phyloP scores from a whole-genome alignment of 169 alveolate genomes.

The Amoebophrya sp. region DNA sequence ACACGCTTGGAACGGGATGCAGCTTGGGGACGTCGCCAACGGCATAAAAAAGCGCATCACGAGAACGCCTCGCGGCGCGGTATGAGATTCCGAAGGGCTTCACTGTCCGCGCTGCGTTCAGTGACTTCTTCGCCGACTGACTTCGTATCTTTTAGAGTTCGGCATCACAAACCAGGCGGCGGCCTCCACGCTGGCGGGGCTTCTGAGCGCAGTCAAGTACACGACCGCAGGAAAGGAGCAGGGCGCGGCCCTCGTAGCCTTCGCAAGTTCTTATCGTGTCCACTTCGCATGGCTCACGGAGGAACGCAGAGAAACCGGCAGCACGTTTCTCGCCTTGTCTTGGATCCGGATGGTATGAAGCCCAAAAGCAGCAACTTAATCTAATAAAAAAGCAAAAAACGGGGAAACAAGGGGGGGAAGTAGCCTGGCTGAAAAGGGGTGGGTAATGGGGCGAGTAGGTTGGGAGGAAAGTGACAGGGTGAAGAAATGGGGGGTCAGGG shows the following conservation, averaged over 20 bases:
- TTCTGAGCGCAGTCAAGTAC: background rate
- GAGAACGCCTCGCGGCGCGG: background rate
- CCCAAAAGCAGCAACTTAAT: background rate
- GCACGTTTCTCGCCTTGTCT: background rate
- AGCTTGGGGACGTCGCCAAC: background rate
- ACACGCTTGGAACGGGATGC: background rate
- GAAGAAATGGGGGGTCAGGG: too few relatives aligned
- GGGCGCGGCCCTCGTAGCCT: background rate
- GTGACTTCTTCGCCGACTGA: background rate
- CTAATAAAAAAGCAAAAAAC: background rate
- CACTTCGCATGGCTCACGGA: background rate
- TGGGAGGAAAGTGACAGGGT: too few relatives aligned
- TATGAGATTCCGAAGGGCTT: background rate
- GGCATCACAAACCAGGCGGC: background rate
- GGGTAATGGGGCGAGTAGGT: too few relatives aligned
- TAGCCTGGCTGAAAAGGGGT: too few relatives aligned
- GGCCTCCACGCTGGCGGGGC: background rate
- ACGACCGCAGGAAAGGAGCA: background rate
- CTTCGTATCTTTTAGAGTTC: background rate
- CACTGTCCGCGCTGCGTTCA: background rate
- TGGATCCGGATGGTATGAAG: background rate
- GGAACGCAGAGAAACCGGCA: background rate
- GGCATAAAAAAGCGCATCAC: background rate
- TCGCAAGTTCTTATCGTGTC: background rate
- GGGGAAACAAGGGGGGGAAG: background rate